These are phyloP conservation scores for Leptodontidium sp. DNA, from an alignment of 2,329 filamentous ascomycete genomes.

Conservation along the genomic window DNA sequence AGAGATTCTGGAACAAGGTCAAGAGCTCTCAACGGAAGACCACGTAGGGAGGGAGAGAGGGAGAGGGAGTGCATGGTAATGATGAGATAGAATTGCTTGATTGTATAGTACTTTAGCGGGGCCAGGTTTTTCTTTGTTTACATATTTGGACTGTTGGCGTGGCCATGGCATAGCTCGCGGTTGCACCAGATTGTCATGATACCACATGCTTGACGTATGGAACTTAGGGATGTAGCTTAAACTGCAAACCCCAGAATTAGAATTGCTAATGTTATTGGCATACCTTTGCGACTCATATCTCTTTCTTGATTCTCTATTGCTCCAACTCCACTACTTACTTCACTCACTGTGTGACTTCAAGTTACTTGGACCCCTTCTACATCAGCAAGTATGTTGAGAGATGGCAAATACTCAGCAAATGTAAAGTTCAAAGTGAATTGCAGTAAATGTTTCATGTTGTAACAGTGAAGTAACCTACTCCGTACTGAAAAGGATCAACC, in stretches of 20 bases:
- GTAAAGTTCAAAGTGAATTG: neutral
- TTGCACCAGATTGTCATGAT: conserved; percentile 34
- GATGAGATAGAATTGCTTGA: conserved; percentile 15
- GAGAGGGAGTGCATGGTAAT: neutral
- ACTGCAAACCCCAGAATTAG: conserved; percentile 6
- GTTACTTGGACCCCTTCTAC: neutral
- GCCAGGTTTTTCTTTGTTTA: conserved; percentile 14
- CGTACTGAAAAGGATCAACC: neutral
- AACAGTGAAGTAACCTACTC: neutral
- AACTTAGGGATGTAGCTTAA: neutral
- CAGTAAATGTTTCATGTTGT: neutral
- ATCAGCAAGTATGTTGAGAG: too few species aligned
- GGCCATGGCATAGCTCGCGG: conserved; percentile 26
- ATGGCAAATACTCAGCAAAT: too few species aligned
- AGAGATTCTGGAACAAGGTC: conserved; percentile 71
- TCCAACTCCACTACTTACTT: neutral
- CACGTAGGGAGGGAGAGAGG: conserved; percentile 12
- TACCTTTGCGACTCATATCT: neutral
- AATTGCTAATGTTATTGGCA: conserved; percentile 16
- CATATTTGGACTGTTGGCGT: conserved; percentile 21
- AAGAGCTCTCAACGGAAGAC: conserved; percentile 42
- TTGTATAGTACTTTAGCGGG: conserved; percentile 26
- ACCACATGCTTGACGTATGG: conserved; percentile 29
- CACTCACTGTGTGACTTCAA: neutral
- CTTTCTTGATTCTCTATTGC: neutral